Evolutionary conservation across 805 yeast species (phyloP), one percentile per base, ranked within the genome.

Genomic region (Teunomyces barrocoloradensis): DNA sequence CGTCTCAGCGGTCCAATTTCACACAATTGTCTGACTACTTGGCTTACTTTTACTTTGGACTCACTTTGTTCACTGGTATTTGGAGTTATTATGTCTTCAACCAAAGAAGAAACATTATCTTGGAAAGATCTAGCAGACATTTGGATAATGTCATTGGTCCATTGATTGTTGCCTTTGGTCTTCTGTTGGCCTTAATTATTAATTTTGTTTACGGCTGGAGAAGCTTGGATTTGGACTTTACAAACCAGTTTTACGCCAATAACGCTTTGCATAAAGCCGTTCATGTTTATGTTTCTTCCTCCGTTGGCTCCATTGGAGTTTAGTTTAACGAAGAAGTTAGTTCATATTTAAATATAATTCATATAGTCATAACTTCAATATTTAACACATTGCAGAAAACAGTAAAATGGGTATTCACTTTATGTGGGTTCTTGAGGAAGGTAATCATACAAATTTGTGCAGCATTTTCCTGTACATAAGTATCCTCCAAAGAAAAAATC

Each of bases 131-230:
- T 23, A 95, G 92, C 43, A 79, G 79, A 57, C 97, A 91, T 66
- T 75, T 92, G 57, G 98, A 92, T 69, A 91, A 89, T 41, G 84
- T 95, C 45, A 60, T 87, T 47, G 99, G 99, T 10, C 99, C 99
- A 0, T 61, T 94, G 44, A 72, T 91, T 12, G 77, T 94, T 36
- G 88, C 94, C 4, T 50, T 74, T 21, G 90, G 88, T 10, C 77
- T 92, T 49, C 66, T 86, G 6, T 56, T 78, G 40, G 85, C 92
- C 3, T 74, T 92, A 56, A 60, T 78, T 7, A 63, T 89, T 53
- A 91, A 91, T 66, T 92, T 90, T 58, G 72, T 78, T 27, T 81
- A 83, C 46, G 89, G 94, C 0, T 71, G 71, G 65, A 66, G 56
- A 45, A 58, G 52, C 38, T 53, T 65, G 39, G 57, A 62, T 25